These are phyloP conservation scores for Avena eriantha DNA, from an alignment of 176 grass and related monocot species.

Conservation along the genomic window DNA sequence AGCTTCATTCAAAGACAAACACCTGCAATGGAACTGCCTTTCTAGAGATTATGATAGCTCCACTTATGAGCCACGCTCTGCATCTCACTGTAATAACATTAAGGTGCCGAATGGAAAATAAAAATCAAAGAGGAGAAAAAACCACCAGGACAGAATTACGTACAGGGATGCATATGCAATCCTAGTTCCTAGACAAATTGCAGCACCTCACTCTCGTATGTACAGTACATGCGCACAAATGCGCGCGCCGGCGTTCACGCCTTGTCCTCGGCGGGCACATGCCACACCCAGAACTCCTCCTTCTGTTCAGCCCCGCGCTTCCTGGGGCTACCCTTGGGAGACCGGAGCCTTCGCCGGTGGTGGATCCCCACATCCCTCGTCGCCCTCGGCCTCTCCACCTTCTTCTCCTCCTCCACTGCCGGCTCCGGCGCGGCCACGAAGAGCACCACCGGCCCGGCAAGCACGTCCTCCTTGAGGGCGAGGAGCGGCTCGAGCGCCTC, in stretches of 20 bases:
- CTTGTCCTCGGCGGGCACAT: conserved; percentile 51
- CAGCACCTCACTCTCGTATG: conserved; percentile 30
- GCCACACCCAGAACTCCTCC: conserved; percentile 70
- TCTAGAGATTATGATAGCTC: conserved; percentile 19
- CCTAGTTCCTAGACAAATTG: conserved; percentile 12
- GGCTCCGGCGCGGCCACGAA: conserved; percentile 55
- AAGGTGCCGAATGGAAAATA: neutral
- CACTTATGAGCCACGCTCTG: conserved; percentile 42
- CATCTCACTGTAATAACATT: conserved; percentile 59
- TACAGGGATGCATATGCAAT: conserved; percentile 54
- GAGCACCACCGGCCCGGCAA: conserved; percentile 57
- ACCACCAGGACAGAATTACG: conserved; percentile 14
- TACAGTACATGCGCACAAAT: neutral
- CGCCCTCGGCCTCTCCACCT: conserved; percentile 6
- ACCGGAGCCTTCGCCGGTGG: conserved; percentile 45
- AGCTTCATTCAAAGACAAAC: conserved; percentile 7
- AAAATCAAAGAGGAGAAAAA: neutral
- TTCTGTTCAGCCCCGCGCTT: conserved; percentile 35
- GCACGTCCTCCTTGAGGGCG: conserved; percentile 54
- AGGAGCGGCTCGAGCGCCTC: conserved; percentile 82
- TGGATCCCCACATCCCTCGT: conserved; percentile 25
- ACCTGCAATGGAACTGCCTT: neutral
- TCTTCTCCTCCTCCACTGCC: conserved; percentile 48
- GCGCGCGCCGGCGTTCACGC: neutral
- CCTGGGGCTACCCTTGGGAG: conserved; percentile 48